Conservation (phyloP, 202 grass and related monocot species). For the Digitaria exilis region DNA sequence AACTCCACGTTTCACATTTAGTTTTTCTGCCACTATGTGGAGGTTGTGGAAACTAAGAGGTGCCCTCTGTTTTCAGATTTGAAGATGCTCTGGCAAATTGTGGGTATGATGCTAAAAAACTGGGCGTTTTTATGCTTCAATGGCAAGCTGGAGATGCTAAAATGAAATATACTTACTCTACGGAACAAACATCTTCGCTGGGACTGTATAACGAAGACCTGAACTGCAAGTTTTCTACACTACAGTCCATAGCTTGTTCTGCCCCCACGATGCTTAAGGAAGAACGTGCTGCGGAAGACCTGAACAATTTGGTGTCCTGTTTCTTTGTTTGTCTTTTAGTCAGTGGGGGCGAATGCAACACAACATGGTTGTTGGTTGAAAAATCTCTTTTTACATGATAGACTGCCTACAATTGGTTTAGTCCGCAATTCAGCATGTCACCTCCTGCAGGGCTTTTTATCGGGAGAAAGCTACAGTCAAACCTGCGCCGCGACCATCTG, state of each 20-base stretch:
- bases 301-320: background rate
- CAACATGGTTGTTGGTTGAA: too few species aligned
- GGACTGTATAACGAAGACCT: background rate
- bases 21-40: too few species aligned
- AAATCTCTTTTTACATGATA: background rate
- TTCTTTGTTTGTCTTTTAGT: background rate
- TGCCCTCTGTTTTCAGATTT: background rate
- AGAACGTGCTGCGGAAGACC: background rate
- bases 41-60: too few species aligned
- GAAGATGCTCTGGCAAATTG: background rate
- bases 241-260: too few species aligned
- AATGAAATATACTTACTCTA: background rate
- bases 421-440: background rate
- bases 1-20: background rate
- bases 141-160: background rate
- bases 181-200: too few species aligned
- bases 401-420: background rate
- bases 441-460: too few species aligned
- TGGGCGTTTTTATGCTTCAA: background rate
- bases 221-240: background rate
- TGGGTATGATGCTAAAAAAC: background rate
- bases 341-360: background rate
- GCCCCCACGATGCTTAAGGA: background rate
- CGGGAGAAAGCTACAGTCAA: too few species aligned
- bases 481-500: too few species aligned